These are phyloP conservation scores for Zygnema circumcarinatum DNA, from an alignment of 139 green algal genomes.

Conservation along the genomic window DNA sequence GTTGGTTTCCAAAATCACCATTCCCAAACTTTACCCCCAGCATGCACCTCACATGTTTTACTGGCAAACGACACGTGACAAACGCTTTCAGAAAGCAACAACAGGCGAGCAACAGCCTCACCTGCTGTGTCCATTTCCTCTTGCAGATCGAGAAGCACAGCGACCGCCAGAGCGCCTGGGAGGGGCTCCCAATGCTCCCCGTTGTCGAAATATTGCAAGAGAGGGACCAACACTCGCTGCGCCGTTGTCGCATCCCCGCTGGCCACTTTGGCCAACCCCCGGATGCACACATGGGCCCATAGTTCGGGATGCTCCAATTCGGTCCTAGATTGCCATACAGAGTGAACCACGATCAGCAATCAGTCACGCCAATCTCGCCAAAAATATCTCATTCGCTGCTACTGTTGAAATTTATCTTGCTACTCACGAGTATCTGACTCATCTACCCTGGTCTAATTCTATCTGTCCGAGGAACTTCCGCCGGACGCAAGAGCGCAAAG, in stretches of 20 bases:
- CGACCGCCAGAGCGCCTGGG: not conserved
- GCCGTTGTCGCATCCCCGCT: not conserved
- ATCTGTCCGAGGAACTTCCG: too few relatives aligned
- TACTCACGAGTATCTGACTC: not conserved
- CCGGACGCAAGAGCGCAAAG: too few relatives aligned
- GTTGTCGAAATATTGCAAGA: constrained; percentile 21
- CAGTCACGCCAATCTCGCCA: not conserved
- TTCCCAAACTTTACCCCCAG: not conserved
- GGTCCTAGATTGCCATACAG: not conserved
- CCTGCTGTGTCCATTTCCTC: not conserved
- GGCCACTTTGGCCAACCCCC: not conserved
- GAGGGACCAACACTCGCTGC: not conserved
- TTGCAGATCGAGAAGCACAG: not conserved
- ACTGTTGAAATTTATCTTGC: not conserved
- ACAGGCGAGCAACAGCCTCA: too few relatives aligned
- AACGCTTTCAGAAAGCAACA: too few relatives aligned
- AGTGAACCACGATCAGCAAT: not conserved
- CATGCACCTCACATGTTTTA: too few relatives aligned
- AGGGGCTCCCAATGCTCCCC: constrained; percentile 13
- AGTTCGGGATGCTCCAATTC: constrained; percentile 10
- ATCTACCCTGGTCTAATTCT: not conserved
- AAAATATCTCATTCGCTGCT: not conserved
- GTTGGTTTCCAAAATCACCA: constrained; percentile 2
- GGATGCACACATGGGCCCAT: constrained; percentile 3
- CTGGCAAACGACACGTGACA: too few relatives aligned